Percentiles rank a stretch among this genome's conserved stretches.
Evolutionary conservation across 2,329 filamentous ascomycete genomes (phyloP).

Genomic region (Plenodomus lindquistii): DNA sequence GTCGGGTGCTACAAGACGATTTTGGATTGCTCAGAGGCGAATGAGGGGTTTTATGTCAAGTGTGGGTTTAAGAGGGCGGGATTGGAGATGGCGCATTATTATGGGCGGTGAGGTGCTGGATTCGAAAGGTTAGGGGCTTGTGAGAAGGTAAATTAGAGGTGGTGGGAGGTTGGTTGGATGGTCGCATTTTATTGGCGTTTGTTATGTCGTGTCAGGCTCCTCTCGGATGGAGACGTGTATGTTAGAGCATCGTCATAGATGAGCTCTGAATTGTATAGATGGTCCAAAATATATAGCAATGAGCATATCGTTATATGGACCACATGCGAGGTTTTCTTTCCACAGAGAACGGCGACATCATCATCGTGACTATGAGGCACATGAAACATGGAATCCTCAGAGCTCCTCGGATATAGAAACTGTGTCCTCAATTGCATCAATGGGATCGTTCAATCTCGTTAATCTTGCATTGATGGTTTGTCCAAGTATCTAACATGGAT

Average conservation of each 20-base stretch:
- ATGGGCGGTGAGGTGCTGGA: slow-evolving; percentile 46
- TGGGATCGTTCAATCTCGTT: no score
- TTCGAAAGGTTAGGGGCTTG: no score
- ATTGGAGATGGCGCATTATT: slow-evolving; percentile 96
- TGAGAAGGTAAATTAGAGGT: slow-evolving; percentile 2
- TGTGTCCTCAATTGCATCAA: no score
- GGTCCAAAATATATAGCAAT: no score
- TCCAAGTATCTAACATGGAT: not conserved
- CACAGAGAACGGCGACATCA: no score
- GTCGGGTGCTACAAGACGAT: slow-evolving; percentile 97
- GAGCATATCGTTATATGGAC: no score
- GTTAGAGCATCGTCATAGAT: slow-evolving; percentile 1
- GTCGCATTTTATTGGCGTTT: not conserved
- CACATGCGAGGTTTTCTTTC: no score
- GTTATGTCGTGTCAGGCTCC: not conserved
- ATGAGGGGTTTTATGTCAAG: slow-evolving; percentile 98
- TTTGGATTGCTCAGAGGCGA: slow-evolving; percentile 92
- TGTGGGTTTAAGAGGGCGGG: slow-evolving; percentile 93
- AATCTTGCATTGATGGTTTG: not conserved
- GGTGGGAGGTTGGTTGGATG: not conserved
- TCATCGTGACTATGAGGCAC: no score
- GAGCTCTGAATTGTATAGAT: not conserved
- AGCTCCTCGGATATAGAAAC: no score
- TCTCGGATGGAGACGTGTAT: not conserved
- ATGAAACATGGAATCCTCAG: no score